Evolutionary conservation across 2,329 filamentous ascomycete species (phyloP), one percentile per base, ranked within the genome.

Genomic region (Trichoderma asperellum): DNA sequence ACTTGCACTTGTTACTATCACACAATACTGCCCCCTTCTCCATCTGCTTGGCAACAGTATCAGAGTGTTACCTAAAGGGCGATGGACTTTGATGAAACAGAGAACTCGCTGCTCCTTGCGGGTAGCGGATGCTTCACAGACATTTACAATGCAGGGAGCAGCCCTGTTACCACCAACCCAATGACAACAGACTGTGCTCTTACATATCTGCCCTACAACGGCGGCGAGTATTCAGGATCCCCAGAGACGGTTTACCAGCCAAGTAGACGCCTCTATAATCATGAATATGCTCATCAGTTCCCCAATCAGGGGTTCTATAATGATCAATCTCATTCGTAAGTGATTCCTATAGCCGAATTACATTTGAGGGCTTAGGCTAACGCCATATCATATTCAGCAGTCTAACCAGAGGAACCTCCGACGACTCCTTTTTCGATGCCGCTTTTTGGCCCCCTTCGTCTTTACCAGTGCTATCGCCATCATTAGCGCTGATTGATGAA

Each of bases 291-390:
- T 16, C 63, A 24, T 8, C 27, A n/a, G 4, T 11, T 59, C 55
- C 34, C 55, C 55, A 10, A 37, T 59, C 8, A 58, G 40, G 55
- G 49, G 27, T 37, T 4, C 55, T 37, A 32, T 8, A 56, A 67
- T 11, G 64, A 58, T 7, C 64, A 35, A n/a, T 35, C 58, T 52
- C 11, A 40, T 52, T 67, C 37, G 64, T 67, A 10, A 16, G 64
- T 67, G 37, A 35, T 37, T 10, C 5, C 21, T 49, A 2, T 21
- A 6, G 10, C 12, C 8, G 21, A 61, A 14, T 21, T 18, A 1
- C 27, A 27, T 21, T 8, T 21, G 0, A 5, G 27, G 16, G 2
- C 27, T n/a, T n/a, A 35, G 35, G 14, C 37, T 66, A 24, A 66
- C 14, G 16, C 5, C 1, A 1, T 49, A 6, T 21, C n/a, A 37